Base-by-base conservation (phyloP, 2,329 filamentous ascomycete genomes). In the Saccharata proteae region DNA sequence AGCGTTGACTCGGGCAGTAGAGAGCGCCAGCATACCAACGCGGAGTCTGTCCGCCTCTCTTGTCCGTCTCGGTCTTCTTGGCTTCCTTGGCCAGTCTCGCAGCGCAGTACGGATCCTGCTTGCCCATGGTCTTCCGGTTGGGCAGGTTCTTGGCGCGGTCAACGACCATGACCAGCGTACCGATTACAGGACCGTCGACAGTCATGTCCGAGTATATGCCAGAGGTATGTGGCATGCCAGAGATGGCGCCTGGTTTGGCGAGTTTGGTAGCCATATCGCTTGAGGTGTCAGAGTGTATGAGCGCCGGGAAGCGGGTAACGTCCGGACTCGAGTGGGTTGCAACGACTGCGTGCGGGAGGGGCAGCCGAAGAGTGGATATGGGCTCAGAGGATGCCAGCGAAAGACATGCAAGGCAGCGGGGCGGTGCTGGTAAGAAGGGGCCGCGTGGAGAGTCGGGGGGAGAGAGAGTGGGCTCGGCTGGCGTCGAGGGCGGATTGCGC, bases 81-180 rank as follows among this genome's bases (percentile, higher is more conserved):
- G 90, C 90, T 59, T 96, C 86, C 57, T 98, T 98, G 19, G 88
- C 90, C 26, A 98, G 62, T 32, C 90, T 71, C 18, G 85, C 86
- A 21, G 90, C 90, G 58, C 86, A 94, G 58, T 96, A 98, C 0
- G 90, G 88, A 53, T 96, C 86, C 62, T 98, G 90, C 61, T 98
- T 98, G 34, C 90, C 90, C 66, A 98, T 94, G 5, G 85, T 90
- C 65, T 93, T 93, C 45, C 85, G 67, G 60, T 98, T 98, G 30
- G 90, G 90, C 44, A 98, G 63, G 55, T 98, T 98, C 71, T 93
- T 96, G 31, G 86, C 90, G 44, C 86, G 74, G 61, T 98, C 90
- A 48, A 96, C 74, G 47, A 98, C 78, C 35, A 85, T 71, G 27
- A 98, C 84, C 44, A 98, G 66, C 2, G 86, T 96, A 43, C 90